phyloP scores from a whole-genome alignment of 208 protist genomes.

The Vickermania spadyakhi region DNA sequence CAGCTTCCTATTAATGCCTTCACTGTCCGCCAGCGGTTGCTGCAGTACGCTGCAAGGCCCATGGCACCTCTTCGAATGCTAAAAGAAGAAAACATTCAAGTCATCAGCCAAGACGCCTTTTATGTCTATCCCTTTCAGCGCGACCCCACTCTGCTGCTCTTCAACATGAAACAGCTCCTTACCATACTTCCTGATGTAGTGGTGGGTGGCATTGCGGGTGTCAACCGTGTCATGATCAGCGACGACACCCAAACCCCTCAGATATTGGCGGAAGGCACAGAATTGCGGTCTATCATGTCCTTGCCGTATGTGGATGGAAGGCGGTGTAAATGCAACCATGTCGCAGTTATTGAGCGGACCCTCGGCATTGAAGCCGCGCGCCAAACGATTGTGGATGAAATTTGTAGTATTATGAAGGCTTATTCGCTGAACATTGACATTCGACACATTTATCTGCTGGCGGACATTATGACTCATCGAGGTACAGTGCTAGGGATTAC shows the following conservation, averaged over 20 bases:
- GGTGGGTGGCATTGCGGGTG: constrained; percentile 90
- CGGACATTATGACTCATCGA: constrained; percentile 98
- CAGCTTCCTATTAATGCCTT: constrained; percentile 89
- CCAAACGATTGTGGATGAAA: constrained; percentile 95
- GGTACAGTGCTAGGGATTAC: constrained; percentile 98
- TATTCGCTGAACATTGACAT: constrained; percentile 98
- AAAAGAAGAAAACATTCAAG: constrained; percentile 67
- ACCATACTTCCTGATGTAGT: constrained; percentile 80
- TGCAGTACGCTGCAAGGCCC: constrained; percentile 41
- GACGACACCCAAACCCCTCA: constrained; percentile 34
- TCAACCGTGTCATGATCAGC: constrained; percentile 95
- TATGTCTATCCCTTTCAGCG: constrained; percentile 59
- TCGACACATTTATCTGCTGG: constrained; percentile 97
- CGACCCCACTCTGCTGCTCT: constrained; percentile 42
- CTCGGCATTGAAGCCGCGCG: constrained; percentile 99
- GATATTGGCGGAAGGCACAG: constrained; percentile 91
- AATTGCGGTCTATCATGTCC: constrained; percentile 92
- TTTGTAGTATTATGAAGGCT: constrained; percentile 91
- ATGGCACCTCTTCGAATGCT: constrained; percentile 87
- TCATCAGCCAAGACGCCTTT: constrained; percentile 51
- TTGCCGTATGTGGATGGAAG: constrained; percentile 90
- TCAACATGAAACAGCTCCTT: constrained; percentile 84
- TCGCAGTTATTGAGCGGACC: constrained; percentile 91
- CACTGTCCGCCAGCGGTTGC: constrained; percentile 71
- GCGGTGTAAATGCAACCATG: constrained; percentile 95